These are phyloP conservation scores for Yamadazyma jaroonii DNA, from an alignment of 1,139 yeast species.

Conservation along the genomic window DNA sequence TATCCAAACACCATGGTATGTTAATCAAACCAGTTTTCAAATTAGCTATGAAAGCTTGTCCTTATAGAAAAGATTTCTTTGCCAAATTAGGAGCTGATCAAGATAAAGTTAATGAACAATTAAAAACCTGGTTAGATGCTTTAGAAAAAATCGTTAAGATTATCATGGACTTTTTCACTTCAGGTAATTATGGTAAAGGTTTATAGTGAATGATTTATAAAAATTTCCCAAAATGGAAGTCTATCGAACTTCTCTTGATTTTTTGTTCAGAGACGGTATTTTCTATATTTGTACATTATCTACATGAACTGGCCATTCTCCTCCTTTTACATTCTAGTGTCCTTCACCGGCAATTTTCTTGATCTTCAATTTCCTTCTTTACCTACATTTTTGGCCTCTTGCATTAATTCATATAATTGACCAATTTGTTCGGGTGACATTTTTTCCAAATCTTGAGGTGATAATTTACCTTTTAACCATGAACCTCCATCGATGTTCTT, in stretches of 20 bases:
- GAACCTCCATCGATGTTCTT: slow-evolving; percentile 67
- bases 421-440: slow-evolving; percentile 90
- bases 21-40: slow-evolving; percentile 83
- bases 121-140: slow-evolving; percentile 71
- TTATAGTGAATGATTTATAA: slow-evolving; percentile 52
- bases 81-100: slow-evolving; percentile 74
- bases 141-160: slow-evolving; percentile 71
- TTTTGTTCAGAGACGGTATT: no score
- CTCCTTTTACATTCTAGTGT: no score
- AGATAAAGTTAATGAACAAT: slow-evolving; percentile 61
- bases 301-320: no score
- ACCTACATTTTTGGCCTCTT: slow-evolving; percentile 39
- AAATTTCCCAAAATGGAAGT: not conserved
- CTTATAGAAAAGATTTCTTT: slow-evolving; percentile 84
- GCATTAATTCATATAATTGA: slow-evolving; percentile 57
- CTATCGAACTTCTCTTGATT: not conserved
- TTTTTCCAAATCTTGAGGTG: slow-evolving; percentile 64
- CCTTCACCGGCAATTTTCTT: no score
- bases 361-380: slow-evolving; percentile 18
- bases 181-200: slow-evolving; percentile 89
- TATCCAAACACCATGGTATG: slow-evolving; percentile 79
- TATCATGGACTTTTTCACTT: slow-evolving; percentile 70
- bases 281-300: no score
- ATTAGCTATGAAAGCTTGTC: slow-evolving; percentile 95
- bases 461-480: slow-evolving; percentile 73